Percentiles rank a stretch among this genome's conserved stretches.
These are phyloP conservation scores for Amaranthus cruentus DNA, from an alignment of 148 eudicot species.

Conservation along the genomic window DNA sequence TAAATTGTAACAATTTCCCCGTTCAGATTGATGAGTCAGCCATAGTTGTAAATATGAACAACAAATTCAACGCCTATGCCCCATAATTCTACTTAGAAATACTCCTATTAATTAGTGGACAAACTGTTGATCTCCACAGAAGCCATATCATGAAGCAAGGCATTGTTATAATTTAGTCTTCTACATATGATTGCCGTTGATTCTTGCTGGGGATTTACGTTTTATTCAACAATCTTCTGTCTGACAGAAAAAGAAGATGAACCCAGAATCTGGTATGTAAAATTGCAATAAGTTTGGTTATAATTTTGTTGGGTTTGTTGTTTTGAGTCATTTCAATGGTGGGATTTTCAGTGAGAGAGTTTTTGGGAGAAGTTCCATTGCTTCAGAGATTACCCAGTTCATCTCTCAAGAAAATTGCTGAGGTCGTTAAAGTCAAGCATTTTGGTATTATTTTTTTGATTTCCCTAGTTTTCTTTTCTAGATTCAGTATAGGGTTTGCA, in stretches of 20 bases:
- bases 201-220: background rate
- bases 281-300: background rate
- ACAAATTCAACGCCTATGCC: too few relatives aligned
- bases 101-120: too few relatives aligned
- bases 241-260: constrained; percentile 21
- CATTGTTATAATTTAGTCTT: background rate
- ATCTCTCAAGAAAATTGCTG: constrained; percentile 61
- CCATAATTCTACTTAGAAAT: too few relatives aligned
- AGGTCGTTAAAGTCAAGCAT: constrained; percentile 37
- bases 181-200: background rate
- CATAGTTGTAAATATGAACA: too few relatives aligned
- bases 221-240: background rate
- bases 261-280: constrained; percentile 29
- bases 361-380: constrained; percentile 65
- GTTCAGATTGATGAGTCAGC: too few relatives aligned
- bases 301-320: background rate
- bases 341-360: constrained; percentile 59
- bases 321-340: too few relatives aligned
- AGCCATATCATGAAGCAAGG: too few relatives aligned
- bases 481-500: background rate
- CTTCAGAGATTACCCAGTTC: constrained; percentile 74
- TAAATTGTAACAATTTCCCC: too few relatives aligned
- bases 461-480: background rate
- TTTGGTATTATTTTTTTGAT: constrained; percentile 37
- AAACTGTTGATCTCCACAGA: too few relatives aligned